These are phyloP conservation scores for Cryptosporidium xiaoi DNA, from an alignment of 169 alveolate species.

Conservation along the genomic window DNA sequence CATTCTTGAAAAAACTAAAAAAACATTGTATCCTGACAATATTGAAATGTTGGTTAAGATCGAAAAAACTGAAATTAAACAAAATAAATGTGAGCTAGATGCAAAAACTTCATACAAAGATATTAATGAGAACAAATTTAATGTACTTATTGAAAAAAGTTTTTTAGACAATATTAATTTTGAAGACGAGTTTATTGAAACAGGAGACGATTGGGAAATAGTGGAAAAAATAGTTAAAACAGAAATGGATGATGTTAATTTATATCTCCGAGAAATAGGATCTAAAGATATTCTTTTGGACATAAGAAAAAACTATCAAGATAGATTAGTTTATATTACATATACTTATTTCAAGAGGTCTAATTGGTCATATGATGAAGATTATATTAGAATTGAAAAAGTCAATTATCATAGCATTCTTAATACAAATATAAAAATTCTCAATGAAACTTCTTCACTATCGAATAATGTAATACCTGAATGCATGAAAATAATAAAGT, in stretches of 20 bases:
- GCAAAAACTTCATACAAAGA: too few relatives aligned
- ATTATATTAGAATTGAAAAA: neutral
- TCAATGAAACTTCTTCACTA: neutral
- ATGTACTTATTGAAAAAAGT: conserved; percentile 36
- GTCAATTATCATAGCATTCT: neutral
- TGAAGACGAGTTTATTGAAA: neutral
- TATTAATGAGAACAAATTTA: conserved; percentile 2
- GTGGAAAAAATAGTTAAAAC: neutral
- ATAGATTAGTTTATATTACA: conserved; percentile 1
- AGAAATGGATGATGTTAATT: neutral
- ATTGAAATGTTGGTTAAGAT: too few relatives aligned
- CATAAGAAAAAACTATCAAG: neutral
- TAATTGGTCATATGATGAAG: neutral
- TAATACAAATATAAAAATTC: neutral
- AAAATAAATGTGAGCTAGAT: too few relatives aligned
- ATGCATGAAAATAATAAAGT: conserved; percentile 17
- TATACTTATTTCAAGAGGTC: neutral
- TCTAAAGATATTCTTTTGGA: neutral
- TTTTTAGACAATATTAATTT: conserved; percentile 9
- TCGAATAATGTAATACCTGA: neutral
- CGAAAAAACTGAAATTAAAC: too few relatives aligned
- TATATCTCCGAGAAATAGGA: neutral
- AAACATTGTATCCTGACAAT: too few relatives aligned
- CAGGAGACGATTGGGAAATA: neutral
- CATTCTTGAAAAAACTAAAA: neutral